Base-by-base conservation (phyloP, 306 rosid genomes). In the Cucurbita moschata region DNA sequence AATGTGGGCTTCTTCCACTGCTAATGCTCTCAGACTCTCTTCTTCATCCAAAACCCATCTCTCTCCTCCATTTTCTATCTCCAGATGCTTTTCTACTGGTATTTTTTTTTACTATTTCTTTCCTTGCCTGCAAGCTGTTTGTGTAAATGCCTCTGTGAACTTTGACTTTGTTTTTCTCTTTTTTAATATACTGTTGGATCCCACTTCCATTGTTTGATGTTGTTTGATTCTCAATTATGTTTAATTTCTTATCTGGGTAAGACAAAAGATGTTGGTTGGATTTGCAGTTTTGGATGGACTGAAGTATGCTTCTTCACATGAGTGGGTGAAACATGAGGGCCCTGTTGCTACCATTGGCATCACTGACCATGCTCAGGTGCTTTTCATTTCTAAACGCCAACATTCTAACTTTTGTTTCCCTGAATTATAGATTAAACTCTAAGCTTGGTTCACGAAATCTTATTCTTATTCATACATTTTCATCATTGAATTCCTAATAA, bases 261-360 rank as follows among this genome's bases (percentile, higher is more conserved):
- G 26, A 35, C 47, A 19, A 5, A 7, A 13, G 3, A 6, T 26
- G 8, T 69, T 69, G 54, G 40, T 61, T 70, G 62, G 8, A 68
- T 74, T 64, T 72, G 80, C 79, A 95, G 99, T 95, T 58, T 77
- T 95, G 91, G 99, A 91, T 73, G 97, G 97, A 46, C 82, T 95
- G 76, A 95, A 95, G 88, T 95, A 95, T 72, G 85, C 99, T 39
- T 58, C 92, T 76, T 91, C 99, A 44, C 99, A 95, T 75, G 99
- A 95, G 80, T 95, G 99, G 99, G 96, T 91, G 54, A 95, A 91
- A 76, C 99, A 95, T 50, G 99, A 95, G 73, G 99, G 99, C 63
- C 10, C 91, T 4, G 90, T 91, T 12, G 96, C 96, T 62, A 87
- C 97, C 40, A 42, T 91, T 77, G 99, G 99, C 57, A 89, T 95